A percentile compares a stretch with the other conserved stretches of the same genome.
Evolutionary conservation across 2,329 filamentous ascomycete species (phyloP).

Genomic region (Microdochium paspali): DNA sequence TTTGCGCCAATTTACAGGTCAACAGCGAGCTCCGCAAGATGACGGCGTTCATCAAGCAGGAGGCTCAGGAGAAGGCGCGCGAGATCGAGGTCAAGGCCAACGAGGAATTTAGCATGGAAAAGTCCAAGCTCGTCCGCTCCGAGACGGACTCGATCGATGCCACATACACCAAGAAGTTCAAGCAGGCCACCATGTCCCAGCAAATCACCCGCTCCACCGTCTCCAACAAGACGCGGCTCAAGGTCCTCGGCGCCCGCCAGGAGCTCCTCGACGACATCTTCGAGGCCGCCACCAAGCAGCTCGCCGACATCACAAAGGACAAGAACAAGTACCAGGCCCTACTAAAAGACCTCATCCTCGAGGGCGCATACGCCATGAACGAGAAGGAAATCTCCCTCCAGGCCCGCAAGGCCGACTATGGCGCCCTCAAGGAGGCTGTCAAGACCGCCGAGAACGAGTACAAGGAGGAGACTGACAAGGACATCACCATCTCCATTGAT

Average conservation of each 20-base stretch:
- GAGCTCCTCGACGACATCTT: slow-evolving; percentile 87
- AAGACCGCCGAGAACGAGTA: slow-evolving; percentile 72
- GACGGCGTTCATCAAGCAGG: slow-evolving; percentile 99
- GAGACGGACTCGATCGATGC: slow-evolving; percentile 89
- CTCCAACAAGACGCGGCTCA: slow-evolving; percentile 89
- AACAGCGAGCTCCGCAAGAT: slow-evolving; percentile 98
- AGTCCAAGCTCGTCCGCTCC: slow-evolving; percentile 94
- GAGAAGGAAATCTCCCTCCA: slow-evolving; percentile 70
- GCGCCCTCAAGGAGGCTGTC: slow-evolving; percentile 67
- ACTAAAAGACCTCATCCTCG: slow-evolving; percentile 73
- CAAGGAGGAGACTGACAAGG: slow-evolving; percentile 66
- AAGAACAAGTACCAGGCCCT: slow-evolving; percentile 65
- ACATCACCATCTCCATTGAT: slow-evolving; percentile 62
- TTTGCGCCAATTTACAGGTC: slow-evolving; percentile 50
- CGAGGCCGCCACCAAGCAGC: slow-evolving; percentile 65
- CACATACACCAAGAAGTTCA: slow-evolving; percentile 97
- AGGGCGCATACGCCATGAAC: slow-evolving; percentile 81
- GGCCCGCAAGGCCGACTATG: slow-evolving; percentile 71
- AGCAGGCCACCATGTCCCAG: slow-evolving; percentile 95
- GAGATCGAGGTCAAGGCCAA: slow-evolving; percentile 98
- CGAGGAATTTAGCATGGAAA: slow-evolving; percentile 98
- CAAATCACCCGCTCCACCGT: slow-evolving; percentile 96
- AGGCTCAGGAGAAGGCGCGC: slow-evolving; percentile 91
- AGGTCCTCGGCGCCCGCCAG: slow-evolving; percentile 79
- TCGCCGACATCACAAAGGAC: slow-evolving; percentile 57